Evolutionary conservation across 768 basidiomycete species (phyloP), one percentile per base, ranked within the genome.

Genomic region (Auricularia auricula-judae): DNA sequence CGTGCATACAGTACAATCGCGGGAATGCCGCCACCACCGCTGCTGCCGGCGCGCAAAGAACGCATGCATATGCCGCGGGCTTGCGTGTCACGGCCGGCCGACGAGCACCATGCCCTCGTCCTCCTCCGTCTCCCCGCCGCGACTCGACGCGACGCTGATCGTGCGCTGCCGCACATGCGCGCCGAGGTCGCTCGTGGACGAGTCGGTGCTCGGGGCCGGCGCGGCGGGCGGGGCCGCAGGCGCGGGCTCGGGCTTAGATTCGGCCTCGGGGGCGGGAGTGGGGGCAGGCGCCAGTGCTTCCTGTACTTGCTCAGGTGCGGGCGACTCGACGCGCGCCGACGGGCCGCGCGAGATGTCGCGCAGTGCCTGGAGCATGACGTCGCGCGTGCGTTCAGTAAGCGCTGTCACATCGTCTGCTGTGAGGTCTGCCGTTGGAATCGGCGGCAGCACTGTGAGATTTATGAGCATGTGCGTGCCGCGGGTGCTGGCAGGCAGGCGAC

Each of bases 361-460:
- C 64, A 99, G 78, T 2, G 87, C 76, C 1, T 78, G 77, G 36
- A 96, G 78, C 96, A 99, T 99, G 71, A 83, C 77, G 67, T 86
- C 82, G 29, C 86, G 86, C 23, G 93, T 86, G 62, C 81, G 83
- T 36, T 79, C 76, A 0, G 84, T 78, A 34, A 99, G 84, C 3
- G 79, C 79, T 23, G 80, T 74, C 43, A 92, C 86, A 71, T 98
- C 94, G 8, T 80, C 82, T 1, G 80, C 71, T 3, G 86, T 87
- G 60, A 94, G 74, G 2, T 86, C 88, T 14, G 78, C 74, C 1
- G 97, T 98, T 11, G 84, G 75, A 60, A 96, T 83, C 0, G 96
- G 93, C 16, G 93, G 90, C n/a, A 99, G 84, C 61, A 98, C 97
- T 98, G 71, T 43, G 43, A 33, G 51, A 33, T 14, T n/a, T 5